Percentiles rank a stretch among this genome's conserved stretches.
phyloP scores from a whole-genome alignment of 106 monocot species.

The Vanilla planifolia region DNA sequence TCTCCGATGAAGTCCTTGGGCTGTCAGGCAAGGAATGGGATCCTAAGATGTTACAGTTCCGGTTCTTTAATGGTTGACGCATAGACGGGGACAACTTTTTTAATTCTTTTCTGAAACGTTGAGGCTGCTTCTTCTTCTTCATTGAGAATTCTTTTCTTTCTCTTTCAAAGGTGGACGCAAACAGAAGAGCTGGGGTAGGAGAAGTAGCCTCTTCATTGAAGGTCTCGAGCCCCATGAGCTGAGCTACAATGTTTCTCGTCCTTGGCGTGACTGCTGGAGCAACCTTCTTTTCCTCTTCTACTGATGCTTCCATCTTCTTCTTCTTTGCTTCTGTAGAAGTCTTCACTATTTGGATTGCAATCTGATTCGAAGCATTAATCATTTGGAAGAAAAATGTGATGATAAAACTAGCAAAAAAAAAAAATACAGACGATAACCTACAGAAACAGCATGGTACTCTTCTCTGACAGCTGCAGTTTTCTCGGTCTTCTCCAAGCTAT shows the following conservation, averaged over 20 bases:
- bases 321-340: background rate
- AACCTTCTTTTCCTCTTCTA: too few species aligned
- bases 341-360: conserved; percentile 8
- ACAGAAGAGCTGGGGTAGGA: background rate
- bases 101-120: background rate
- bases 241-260: conserved; percentile 52
- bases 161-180: background rate
- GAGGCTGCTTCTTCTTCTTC: conserved; percentile 21
- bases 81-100: background rate
- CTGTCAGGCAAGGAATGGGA: conserved; percentile 55
- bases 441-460: conserved; percentile 33
- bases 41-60: conserved; percentile 25
- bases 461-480: conserved; percentile 5
- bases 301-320: too few species aligned
- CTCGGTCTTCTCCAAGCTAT: conserved; percentile 55
- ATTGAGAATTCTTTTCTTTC: background rate
- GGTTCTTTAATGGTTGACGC: conserved; percentile 37
- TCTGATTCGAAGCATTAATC: conserved; percentile 1
- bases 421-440: conserved; percentile 8
- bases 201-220: conserved; percentile 18
- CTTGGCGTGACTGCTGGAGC: conserved; percentile 30
- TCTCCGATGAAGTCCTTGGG: conserved; percentile 50
- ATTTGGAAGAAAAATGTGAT: too few species aligned
- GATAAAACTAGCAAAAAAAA: background rate
- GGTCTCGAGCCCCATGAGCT: conserved; percentile 57